These are phyloP conservation scores for Kitagawia praeruptora DNA, from an alignment of 129 eudicot species.

Conservation along the genomic window DNA sequence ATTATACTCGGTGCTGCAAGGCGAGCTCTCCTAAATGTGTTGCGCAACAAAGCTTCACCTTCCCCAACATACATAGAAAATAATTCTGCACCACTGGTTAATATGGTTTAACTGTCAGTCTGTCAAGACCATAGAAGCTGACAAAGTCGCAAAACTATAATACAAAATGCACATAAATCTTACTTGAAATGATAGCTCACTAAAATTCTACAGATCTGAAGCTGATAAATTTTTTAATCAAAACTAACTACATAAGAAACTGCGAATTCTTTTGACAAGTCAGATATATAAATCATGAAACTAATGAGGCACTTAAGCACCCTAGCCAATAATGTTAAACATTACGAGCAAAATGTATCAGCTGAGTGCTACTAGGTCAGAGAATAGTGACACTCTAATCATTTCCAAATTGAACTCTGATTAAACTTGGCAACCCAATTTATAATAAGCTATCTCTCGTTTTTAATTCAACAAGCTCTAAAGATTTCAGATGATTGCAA, in stretches of 20 bases:
- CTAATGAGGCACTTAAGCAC: neutral
- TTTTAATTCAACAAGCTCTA: neutral
- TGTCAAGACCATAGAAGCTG: conserved; percentile 3
- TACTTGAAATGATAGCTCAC: neutral
- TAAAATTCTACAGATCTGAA: neutral
- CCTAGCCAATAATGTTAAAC: neutral
- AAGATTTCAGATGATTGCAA: neutral
- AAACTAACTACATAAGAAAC: too few relatives aligned
- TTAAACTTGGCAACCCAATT: neutral
- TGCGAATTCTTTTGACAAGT: neutral
- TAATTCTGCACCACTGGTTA: conserved; percentile 81
- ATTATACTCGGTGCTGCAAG: conserved; percentile 97
- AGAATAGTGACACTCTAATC: neutral
- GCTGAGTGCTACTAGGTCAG: too few relatives aligned
- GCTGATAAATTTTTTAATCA: neutral
- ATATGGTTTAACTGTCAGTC: conserved; percentile 7
- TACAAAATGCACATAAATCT: neutral
- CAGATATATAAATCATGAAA: neutral
- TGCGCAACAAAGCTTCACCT: conserved; percentile 87
- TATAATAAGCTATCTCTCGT: neutral
- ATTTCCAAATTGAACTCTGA: neutral
- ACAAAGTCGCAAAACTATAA: neutral
- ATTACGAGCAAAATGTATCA: neutral
- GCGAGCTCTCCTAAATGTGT: conserved; percentile 82
- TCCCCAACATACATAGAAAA: conserved; percentile 96